Conservation (phyloP, 2,329 filamentous ascomycete species). For the Scedosporium apiospermum region DNA sequence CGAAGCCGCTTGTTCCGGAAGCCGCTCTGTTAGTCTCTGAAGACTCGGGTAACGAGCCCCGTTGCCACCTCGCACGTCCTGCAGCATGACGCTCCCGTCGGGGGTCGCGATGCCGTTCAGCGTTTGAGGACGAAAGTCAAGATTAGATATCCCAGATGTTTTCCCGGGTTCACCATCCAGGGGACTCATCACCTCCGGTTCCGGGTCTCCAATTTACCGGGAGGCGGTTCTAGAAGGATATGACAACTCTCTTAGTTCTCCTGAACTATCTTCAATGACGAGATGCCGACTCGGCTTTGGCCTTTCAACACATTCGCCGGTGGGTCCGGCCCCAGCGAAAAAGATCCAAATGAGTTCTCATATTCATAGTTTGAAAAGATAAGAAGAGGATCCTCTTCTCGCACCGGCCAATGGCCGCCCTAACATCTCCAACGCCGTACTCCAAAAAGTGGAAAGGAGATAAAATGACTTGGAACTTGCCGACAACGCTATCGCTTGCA, state of each 20-base stretch:
- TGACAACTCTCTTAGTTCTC: background rate
- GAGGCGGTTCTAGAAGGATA: background rate
- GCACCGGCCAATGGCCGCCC: background rate
- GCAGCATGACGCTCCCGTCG: background rate
- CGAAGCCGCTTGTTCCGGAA: background rate
- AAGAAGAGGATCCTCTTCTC: background rate
- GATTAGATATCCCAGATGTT: background rate
- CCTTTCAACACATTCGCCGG: background rate
- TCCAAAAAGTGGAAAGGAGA: background rate
- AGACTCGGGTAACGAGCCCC: background rate
- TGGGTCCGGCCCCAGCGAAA: background rate
- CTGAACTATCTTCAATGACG: background rate
- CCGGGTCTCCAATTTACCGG: background rate
- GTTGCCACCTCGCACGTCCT: background rate
- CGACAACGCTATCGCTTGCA: background rate
- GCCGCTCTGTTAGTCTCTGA: background rate
- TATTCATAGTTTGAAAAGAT: background rate
- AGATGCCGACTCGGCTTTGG: background rate
- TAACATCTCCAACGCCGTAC: background rate
- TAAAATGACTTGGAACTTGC: background rate
- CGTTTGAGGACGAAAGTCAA: background rate
- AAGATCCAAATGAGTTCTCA: background rate
- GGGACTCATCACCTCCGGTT: background rate
- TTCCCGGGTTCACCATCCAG: background rate
- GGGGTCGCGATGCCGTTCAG: background rate